Evolutionary conservation across 192 early-diverging fungal species (phyloP), one percentile per base, ranked within the genome.

Genomic region (Radiomyces spectabilis): DNA sequence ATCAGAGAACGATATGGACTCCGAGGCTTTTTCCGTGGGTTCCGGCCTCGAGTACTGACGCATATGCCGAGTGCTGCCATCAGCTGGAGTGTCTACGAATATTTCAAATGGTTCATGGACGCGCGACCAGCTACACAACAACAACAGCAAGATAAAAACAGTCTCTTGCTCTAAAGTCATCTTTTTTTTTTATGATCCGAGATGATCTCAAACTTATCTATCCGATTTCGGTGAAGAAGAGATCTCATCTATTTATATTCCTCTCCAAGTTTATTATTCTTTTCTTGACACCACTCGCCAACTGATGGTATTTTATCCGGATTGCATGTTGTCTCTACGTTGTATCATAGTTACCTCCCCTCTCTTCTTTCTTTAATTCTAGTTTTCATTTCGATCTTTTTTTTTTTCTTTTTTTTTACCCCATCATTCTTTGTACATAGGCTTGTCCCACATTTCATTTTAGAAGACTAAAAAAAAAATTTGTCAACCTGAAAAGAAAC

Each of bases 1-100:
- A 94, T 98, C 43, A 91, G 86, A 48, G 68, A 81, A 31, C 66
- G 76, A 10, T 69, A 94, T 55, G 93, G 95, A 0, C 10, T 88
- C 0, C 55, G 38, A 1, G 95, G 95, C 5, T 93, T 96, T 61
- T 63, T 79, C 33, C 75, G 87, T 31, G 94, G 91, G 4, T 55
- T 81, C n/a, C 66, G 80, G 46, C 91, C 95, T 6, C 72, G 95
- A 27, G 77, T 97, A 18, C 71, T 98, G 48, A 85, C 89, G 10
- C 85, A 98, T 65, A 85, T 95, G 79, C 94, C 95, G 0, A 82
- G 86, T 29, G 94, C 94, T 0, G 94, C 94, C 21, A 91, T 98
- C 46, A 87, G 86, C 66, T 98, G 95, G 95, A 89, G 86, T 40
- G 91, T 92, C 0, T 90, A 90, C 68, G 88, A 90, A 62, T 90